Conservation (phyloP, 73 alveolate genomes). For the Effrenium voratum region DNA sequence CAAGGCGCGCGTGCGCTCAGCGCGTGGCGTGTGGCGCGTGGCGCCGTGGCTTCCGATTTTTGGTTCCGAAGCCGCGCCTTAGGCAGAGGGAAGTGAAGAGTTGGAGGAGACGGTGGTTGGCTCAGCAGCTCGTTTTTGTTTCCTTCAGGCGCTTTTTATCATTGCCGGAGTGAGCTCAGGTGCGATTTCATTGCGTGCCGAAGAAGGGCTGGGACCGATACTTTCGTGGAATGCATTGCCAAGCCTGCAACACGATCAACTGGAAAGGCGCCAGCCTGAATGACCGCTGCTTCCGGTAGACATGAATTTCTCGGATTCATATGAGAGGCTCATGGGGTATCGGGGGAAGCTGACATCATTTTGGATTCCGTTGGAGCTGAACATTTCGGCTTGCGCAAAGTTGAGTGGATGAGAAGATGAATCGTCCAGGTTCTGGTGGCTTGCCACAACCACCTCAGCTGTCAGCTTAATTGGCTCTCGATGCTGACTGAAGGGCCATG, state of each 20-base stretch:
- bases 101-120: no score
- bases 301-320: no score
- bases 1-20: no score
- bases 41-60: no score
- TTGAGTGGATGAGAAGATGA: background rate
- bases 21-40: no score
- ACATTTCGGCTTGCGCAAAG: background rate
- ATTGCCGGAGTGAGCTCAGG: background rate
- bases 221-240: slow-evolving; percentile 82
- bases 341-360: no score
- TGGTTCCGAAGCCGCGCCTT: no score
- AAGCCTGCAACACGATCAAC: slow-evolving; percentile 46
- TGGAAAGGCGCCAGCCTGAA: slow-evolving; percentile 29
- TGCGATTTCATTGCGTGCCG: slow-evolving; percentile 69
- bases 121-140: no score
- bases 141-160: no score
- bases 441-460: slow-evolving; percentile 31
- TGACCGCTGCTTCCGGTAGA: background rate
- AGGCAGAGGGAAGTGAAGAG: no score
- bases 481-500: background rate
- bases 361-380: background rate
- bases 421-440: slow-evolving; percentile 2
- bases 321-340: no score
- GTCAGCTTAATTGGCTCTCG: no score
- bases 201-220: slow-evolving; percentile 82